A percentile compares a stretch with the other conserved stretches of the same genome.
Conservation (phyloP, 768 basidiomycete species). For the Phanerochaete carnosa region DNA sequence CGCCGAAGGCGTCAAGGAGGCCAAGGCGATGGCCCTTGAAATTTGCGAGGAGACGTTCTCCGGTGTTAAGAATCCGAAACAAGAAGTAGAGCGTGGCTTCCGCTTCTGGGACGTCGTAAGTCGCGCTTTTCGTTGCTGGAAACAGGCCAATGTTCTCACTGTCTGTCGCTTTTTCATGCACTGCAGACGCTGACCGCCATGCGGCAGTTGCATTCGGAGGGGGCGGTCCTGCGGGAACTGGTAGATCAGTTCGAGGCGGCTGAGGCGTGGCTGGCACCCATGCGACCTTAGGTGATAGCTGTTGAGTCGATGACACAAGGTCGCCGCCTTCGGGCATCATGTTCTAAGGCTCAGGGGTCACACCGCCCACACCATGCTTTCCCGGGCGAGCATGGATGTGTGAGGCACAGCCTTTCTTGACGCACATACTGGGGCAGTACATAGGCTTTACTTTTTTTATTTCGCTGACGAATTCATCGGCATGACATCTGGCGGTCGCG, state of each 20-base stretch:
- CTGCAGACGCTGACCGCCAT: slow-evolving; percentile 81
- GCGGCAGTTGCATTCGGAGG: slow-evolving; percentile 82
- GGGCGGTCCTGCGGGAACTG: slow-evolving; percentile 78
- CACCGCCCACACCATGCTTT: neutral
- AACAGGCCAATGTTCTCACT: slow-evolving; percentile 10
- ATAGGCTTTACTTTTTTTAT: neutral
- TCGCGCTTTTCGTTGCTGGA: slow-evolving; percentile 17
- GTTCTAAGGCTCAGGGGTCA: neutral
- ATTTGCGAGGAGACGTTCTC: slow-evolving; percentile 94
- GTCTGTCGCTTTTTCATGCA: neutral
- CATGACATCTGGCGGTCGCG: no score
- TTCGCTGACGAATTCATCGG: neutral
- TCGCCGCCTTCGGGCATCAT: neutral
- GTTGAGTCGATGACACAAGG: neutral
- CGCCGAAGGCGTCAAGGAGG: slow-evolving; percentile 75
- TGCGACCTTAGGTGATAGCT: slow-evolving; percentile 63
- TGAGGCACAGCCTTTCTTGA: neutral
- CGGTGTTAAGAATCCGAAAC: slow-evolving; percentile 82
- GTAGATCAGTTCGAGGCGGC: slow-evolving; percentile 96
- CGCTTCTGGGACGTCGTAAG: slow-evolving; percentile 98
- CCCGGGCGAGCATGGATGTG: neutral
- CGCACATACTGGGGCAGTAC: neutral
- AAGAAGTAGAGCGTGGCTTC: slow-evolving; percentile 94
- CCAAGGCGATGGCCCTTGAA: slow-evolving; percentile 83
- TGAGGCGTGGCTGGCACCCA: slow-evolving; percentile 89